Evolutionary conservation across 2,329 filamentous ascomycete species (phyloP).

Genomic region (Nemania sp.): DNA sequence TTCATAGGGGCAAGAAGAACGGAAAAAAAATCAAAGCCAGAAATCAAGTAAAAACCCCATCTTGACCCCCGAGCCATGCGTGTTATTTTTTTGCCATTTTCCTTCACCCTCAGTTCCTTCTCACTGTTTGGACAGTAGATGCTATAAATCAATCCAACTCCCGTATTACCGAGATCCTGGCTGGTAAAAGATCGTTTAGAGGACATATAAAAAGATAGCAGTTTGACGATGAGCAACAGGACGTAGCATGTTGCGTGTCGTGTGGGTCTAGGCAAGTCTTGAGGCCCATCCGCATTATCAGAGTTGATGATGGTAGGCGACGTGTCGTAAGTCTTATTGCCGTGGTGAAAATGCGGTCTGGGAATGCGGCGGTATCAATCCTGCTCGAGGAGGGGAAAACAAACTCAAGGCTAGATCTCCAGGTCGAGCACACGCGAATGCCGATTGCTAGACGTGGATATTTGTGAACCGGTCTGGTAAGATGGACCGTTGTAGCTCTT

Average conservation of each 20-base stretch:
- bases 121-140: conserved; percentile 6
- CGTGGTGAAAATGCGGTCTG: background rate
- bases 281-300: conserved; percentile 30
- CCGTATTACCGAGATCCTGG: background rate
- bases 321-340: background rate
- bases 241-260: conserved; percentile 6
- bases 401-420: background rate
- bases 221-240: conserved; percentile 5
- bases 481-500: conserved; percentile 46
- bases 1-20: too few species aligned
- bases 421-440: conserved; percentile 6
- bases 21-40: conserved; percentile 5
- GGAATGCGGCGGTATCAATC: background rate
- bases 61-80: conserved; percentile 20
- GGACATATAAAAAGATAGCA: conserved; percentile 5
- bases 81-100: conserved; percentile 15
- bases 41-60: background rate
- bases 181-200: conserved; percentile 1
- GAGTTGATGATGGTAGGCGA: background rate
- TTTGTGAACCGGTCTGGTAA: conserved; percentile 32
- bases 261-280: conserved; percentile 20
- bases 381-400: background rate
- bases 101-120: background rate
- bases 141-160: conserved; percentile 14
- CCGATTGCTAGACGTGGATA: background rate